Base-by-base conservation (phyloP, 1,284 basidiomycete genomes). In the Hymenochaete sp. region DNA sequence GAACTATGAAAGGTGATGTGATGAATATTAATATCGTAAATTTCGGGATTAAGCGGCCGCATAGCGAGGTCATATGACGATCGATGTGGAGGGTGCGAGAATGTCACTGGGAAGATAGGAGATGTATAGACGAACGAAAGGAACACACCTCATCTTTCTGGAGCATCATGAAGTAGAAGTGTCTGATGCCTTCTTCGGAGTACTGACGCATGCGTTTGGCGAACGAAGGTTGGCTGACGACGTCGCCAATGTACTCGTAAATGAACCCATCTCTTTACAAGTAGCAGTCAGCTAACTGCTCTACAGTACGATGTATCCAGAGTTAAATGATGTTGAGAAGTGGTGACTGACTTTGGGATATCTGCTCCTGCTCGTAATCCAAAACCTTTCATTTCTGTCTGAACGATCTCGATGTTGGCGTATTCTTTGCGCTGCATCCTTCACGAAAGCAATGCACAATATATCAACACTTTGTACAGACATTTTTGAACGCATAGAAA, bases 111-210 rank as follows among this genome's bases (percentile, higher is more conserved):
- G 48, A 26, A n/a, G 14, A 36, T 21, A 35, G 26, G 14, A 39
- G 18, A 7, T 7, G 13, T 13, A 10, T 27, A 5, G 4, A 32
- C n/a, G n/a, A n/a, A n/a, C n/a, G 32, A 35, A n/a, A n/a, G 21
- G 21, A 35, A 55, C 79, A 51, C 53, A 91, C 91, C 75, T 98
- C 93, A 56, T 97, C 93, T 57, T 90, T 92, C 64, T 98, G 96
- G 46, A 98, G 67, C 88, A 97, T 95, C 96, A 98, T 99, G 59
- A 99, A 99, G 67, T 98, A 99, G 59, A 98, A 99, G 64, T 98
- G 95, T 47, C 80, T 73, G 52, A 98, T 93, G 13, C 93, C 93
- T 62, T 97, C 92, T 33, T 84, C 75, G 1, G 82, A 92, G 61
- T 99, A 99, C 29, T 86, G 82, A 41, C 86, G 77, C 92, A 98